Base-by-base conservation (phyloP, 139 green algal species). In the Chlamydomonas incerta region DNA sequence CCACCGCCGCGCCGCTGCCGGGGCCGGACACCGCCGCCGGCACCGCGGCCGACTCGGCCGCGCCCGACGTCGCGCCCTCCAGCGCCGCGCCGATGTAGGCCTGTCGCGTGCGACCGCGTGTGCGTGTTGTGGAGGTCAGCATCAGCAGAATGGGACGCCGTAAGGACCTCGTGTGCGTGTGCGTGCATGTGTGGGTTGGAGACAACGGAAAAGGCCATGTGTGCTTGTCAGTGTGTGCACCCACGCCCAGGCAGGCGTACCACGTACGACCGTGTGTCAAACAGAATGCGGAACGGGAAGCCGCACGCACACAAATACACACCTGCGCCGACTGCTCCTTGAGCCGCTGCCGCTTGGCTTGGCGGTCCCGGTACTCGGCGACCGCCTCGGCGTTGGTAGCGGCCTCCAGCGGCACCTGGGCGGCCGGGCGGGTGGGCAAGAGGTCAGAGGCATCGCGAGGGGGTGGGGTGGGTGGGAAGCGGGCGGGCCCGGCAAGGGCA, bases 361-460 rank as follows among this genome's bases (percentile, higher is more conserved):
- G 92, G 13, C 96, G 90, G 81, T 96, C 94, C 89, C 94, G 80
- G 86, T 92, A 96, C 13, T 87, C 89, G 10, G 93, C 88, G 50
- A 98, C 88, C 69, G 96, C 94, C 15, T 87, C 89, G 46, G 87
- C 86, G 91, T 99, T 99, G 46, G 90, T 93, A 15, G 97, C 98
- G 2, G 91, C 93, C 41, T 99, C 96, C 17, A 98, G 82, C 0
- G 97, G 97, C 35, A 99, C 97, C 75, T 95, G 60, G n/a, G n/a
- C n/a, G n/a, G n/a, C n/a, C n/a, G n/a, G n/a, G n/a, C n/a, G n/a
- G n/a, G n/a, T n/a, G n/a, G n/a, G n/a, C n/a, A n/a, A n/a, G n/a
- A n/a, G n/a, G n/a, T n/a, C n/a, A n/a, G n/a, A n/a, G n/a, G n/a
- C n/a, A n/a, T n/a, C n/a, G n/a, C n/a, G n/a, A n/a, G n/a, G n/a